Evolutionary conservation across 139 green algal species (phyloP), one percentile per base, ranked within the genome.

Genomic region (Haematococcus sp.): DNA sequence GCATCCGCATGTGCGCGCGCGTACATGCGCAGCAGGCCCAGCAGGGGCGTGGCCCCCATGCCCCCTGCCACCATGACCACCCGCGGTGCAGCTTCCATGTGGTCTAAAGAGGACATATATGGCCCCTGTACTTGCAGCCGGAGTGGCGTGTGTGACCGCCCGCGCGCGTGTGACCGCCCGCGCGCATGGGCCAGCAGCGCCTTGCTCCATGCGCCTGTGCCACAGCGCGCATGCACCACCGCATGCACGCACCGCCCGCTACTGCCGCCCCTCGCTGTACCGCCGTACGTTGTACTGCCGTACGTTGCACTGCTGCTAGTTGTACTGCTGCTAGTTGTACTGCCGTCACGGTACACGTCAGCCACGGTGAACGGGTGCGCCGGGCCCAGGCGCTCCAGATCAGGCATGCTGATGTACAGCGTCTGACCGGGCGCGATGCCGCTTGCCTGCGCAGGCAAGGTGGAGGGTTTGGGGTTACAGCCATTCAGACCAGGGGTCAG

Each of bases 281-380:
- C 11, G 40, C 40, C 40, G 40, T 35, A 61, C 54, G 17, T 61
- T 16, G 5, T 31, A 11, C 5, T 22, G 54, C 16, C n/a, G 5
- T 17, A 22, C 22, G 15, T 11, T 61, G 16, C 54, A 16, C 22
- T 61, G 16, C 54, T 61, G 5, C 54, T 31, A 11, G 15, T 31
- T n/a, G 16, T 27, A 23, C 11, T 33, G 11, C 58, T 20, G 58
- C 58, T 35, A 20, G 58, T 19, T 17, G 13, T 16, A 31, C 54
- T 22, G 27, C 25, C 27, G 59, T 16, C 27, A 9, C 61, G 15
- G 16, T 25, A 28, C 33, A 70, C 40, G 23, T 70, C 63, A 31
- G 63, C 63, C 2, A 70, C 40, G 20, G 33, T 51, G 63, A 70
- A 70, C 3, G 63, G 63, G 35, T 70, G 63, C 16, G 63, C 52